A percentile compares a stretch with the other conserved stretches of the same genome.
phyloP scores from a whole-genome alignment of 352 stramenopile species.

The Peronosclerospora sorghi region DNA sequence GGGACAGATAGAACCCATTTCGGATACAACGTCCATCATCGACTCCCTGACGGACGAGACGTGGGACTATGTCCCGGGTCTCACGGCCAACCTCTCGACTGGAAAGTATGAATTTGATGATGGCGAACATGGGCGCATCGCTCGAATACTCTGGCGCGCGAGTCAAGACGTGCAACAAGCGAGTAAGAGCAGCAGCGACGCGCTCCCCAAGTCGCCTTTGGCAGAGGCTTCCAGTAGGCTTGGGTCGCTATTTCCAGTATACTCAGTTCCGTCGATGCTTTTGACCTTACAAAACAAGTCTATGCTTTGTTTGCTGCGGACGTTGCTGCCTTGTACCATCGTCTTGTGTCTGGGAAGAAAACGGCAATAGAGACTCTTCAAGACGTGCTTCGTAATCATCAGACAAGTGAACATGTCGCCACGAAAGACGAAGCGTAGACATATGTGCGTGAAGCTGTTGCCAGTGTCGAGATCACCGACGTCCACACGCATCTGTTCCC shows the following conservation, averaged over 20 bases:
- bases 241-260: conserved; percentile 26
- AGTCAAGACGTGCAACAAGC: conserved; percentile 19
- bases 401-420: conserved; percentile 31
- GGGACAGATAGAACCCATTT: conserved; percentile 37
- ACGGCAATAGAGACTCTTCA: conserved; percentile 27
- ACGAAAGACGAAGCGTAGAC: conserved; percentile 16
- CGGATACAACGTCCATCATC: conserved; percentile 19
- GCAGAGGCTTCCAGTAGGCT: conserved; percentile 20
- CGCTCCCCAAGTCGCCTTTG: conserved; percentile 21
- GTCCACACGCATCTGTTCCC: conserved; percentile 92
- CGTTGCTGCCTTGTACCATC: conserved; percentile 41
- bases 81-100: conserved; percentile 30
- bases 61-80: conserved; percentile 28
- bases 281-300: conserved; percentile 28
- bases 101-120: conserved; percentile 50
- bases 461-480: conserved; percentile 23
- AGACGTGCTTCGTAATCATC: conserved; percentile 28
- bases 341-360: conserved; percentile 30
- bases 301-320: conserved; percentile 36
- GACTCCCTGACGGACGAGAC: conserved; percentile 25
- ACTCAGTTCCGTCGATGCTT: conserved; percentile 25
- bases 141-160: conserved; percentile 12
- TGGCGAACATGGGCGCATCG: conserved; percentile 17
- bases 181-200: conserved; percentile 29
- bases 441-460: conserved; percentile 31